These are phyloP conservation scores for Kalaharituber pfeilii DNA, from an alignment of 2,329 filamentous ascomycete genomes.

Conservation along the genomic window DNA sequence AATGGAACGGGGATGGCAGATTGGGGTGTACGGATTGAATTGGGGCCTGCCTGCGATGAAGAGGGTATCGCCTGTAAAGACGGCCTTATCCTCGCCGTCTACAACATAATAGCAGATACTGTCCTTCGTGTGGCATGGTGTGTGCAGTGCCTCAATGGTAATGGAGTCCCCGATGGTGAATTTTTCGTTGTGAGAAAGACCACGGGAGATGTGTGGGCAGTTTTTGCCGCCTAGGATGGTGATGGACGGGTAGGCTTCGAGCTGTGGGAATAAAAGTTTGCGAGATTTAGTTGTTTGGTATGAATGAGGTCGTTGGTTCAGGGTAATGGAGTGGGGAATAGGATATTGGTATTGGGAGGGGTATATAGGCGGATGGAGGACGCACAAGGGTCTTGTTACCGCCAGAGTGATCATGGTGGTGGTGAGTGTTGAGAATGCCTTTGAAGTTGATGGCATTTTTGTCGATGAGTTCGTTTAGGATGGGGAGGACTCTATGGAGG, in stretches of 20 bases:
- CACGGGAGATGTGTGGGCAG: slow-evolving; percentile 62
- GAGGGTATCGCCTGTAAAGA: slow-evolving; percentile 92
- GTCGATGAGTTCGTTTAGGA: slow-evolving; percentile 55
- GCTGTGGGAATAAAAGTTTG: slow-evolving; percentile 26
- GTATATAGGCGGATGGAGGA: too few relatives aligned
- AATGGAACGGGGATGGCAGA: background rate
- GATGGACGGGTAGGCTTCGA: slow-evolving; percentile 43
- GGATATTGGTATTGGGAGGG: too few relatives aligned
- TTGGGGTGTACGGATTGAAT: too few relatives aligned
- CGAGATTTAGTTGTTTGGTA: too few relatives aligned
- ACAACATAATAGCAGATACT: slow-evolving; percentile 91
- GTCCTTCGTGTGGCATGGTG: slow-evolving; percentile 94
- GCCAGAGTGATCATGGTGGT: slow-evolving; percentile 92
- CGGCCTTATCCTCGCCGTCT: slow-evolving; percentile 53
- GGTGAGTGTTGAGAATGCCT: slow-evolving; percentile 90
- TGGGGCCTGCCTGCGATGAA: slow-evolving; percentile 61
- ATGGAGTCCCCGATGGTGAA: slow-evolving; percentile 72
- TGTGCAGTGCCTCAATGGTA: slow-evolving; percentile 72
- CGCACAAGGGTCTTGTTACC: slow-evolving; percentile 69
- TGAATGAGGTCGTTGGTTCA: too few relatives aligned
- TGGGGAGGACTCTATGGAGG: slow-evolving; percentile 38
- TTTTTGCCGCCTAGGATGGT: slow-evolving; percentile 76
- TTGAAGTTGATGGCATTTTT: slow-evolving; percentile 61
- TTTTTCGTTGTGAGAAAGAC: slow-evolving; percentile 53
- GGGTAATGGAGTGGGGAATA: too few relatives aligned